Conservation (phyloP, 441 rosid species). For the Eutrema salsugineum region DNA sequence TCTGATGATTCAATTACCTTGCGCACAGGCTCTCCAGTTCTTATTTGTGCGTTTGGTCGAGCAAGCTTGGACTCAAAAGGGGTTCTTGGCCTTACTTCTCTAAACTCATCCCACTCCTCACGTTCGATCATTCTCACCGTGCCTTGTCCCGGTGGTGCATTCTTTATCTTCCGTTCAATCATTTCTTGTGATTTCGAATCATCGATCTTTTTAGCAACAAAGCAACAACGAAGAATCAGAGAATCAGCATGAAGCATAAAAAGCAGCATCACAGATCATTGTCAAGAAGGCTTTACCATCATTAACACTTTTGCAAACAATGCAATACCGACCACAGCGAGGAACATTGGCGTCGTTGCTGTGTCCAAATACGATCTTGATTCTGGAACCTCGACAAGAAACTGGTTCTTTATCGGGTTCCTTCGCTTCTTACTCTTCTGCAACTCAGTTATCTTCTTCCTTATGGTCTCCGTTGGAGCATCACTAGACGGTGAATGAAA, state of each 20-base stretch:
- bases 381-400: conserved; percentile 82
- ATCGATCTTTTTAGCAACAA: conserved; percentile 50
- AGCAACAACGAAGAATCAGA: not conserved
- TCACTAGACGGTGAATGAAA: conserved; percentile 42
- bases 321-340: conserved; percentile 67
- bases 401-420: conserved; percentile 47
- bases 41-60: conserved; percentile 78
- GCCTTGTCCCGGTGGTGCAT: conserved; percentile 87
- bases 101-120: conserved; percentile 85
- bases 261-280: not conserved
- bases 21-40: conserved; percentile 71
- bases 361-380: conserved; percentile 69
- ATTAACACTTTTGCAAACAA: conserved; percentile 78
- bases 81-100: conserved; percentile 93
- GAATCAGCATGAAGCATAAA: not conserved
- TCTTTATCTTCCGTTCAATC: conserved; percentile 80
- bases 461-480: conserved; percentile 59
- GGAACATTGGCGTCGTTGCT: conserved; percentile 75
- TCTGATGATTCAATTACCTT: conserved; percentile 42
- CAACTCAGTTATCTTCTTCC: conserved; percentile 51
- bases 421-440: conserved; percentile 51
- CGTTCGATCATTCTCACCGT: conserved; percentile 70
- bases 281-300: conserved; percentile 52
- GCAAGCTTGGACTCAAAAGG: conserved; percentile 97
- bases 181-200: conserved; percentile 82